These are phyloP conservation scores for Wickerhamomyces subpelliculosus DNA, from an alignment of 805 yeast species.

Conservation along the genomic window DNA sequence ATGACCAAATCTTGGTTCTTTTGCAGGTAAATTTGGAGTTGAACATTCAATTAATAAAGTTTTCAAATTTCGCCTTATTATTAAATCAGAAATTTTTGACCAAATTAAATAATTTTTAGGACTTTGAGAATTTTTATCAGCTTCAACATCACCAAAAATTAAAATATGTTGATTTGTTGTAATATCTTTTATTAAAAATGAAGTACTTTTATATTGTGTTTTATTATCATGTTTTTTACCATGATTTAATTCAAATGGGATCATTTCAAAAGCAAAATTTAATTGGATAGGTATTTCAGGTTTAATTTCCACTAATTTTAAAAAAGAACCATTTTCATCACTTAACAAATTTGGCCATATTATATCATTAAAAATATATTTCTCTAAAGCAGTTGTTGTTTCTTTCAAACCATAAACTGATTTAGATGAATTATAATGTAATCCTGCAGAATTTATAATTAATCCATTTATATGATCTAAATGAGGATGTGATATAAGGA, in stretches of 20 bases:
- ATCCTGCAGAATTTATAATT: conserved; percentile 63
- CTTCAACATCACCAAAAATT: conserved; percentile 81
- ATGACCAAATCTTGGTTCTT: conserved; percentile 67
- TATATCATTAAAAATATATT: conserved; percentile 60
- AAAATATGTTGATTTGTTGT: conserved; percentile 34
- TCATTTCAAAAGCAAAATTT: conserved; percentile 17
- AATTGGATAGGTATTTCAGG: conserved; percentile 2
- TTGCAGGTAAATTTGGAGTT: conserved; percentile 35
- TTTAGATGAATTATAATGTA: conserved; percentile 28
- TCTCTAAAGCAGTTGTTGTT: conserved; percentile 45
- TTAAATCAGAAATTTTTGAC: conserved; percentile 43
- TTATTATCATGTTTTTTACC: conserved; percentile 29
- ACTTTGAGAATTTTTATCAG: conserved; percentile 43
- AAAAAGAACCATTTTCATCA: conserved; percentile 19
- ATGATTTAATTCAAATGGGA: conserved; percentile 32
- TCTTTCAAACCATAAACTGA: conserved; percentile 44
- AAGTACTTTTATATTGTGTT: conserved; percentile 37
- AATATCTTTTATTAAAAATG: conserved; percentile 46
- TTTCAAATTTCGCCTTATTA: conserved; percentile 33
- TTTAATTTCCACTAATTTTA: conserved; percentile 14
- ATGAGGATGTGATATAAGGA: conserved; percentile 75
- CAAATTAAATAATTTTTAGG: conserved; percentile 42
- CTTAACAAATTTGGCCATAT: conserved; percentile 69
- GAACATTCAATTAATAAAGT: conserved; percentile 79
- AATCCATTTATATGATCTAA: conserved; percentile 72